These are phyloP conservation scores for Amanita thiersii DNA, from an alignment of 768 basidiomycete genomes.

Conservation along the genomic window DNA sequence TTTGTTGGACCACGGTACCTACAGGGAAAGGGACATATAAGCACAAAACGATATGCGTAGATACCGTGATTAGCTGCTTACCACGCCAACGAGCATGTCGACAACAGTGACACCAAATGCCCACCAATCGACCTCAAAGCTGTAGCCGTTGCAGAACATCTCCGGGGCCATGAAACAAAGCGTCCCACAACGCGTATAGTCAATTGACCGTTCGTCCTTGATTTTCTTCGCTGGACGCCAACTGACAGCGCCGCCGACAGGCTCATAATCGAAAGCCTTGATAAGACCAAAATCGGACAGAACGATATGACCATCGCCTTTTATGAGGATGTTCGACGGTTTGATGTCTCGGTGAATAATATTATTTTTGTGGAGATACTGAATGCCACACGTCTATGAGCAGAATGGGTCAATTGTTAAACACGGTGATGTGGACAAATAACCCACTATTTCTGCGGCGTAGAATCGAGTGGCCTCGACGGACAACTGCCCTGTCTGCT, in stretches of 20 bases:
- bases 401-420: not conserved
- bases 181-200: conserved; percentile 11
- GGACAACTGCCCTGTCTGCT: conserved; percentile 5
- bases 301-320: conserved; percentile 13
- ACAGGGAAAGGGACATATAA: not conserved
- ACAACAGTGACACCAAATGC: conserved; percentile 10
- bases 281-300: conserved; percentile 19
- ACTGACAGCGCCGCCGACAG: not conserved
- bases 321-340: conserved; percentile 57
- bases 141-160: conserved; percentile 1
- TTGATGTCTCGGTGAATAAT: conserved; percentile 79
- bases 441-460: conserved; percentile 1
- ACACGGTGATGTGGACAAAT: not conserved
- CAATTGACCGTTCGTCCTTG: not conserved
- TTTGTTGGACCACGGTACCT: conserved; percentile 7
- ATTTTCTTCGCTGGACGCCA: not conserved
- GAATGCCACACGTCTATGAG: conserved; percentile 1
- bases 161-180: conserved; percentile 12
- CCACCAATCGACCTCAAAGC: conserved; percentile 10
- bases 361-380: conserved; percentile 50
- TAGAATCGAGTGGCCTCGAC: not conserved
- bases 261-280: conserved; percentile 4
- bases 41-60: not conserved
- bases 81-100: conserved; percentile 11
- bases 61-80: conserved; percentile 4